These are phyloP conservation scores for Fusarium marasasianum DNA, from an alignment of 2,329 filamentous ascomycete genomes.

Conservation along the genomic window DNA sequence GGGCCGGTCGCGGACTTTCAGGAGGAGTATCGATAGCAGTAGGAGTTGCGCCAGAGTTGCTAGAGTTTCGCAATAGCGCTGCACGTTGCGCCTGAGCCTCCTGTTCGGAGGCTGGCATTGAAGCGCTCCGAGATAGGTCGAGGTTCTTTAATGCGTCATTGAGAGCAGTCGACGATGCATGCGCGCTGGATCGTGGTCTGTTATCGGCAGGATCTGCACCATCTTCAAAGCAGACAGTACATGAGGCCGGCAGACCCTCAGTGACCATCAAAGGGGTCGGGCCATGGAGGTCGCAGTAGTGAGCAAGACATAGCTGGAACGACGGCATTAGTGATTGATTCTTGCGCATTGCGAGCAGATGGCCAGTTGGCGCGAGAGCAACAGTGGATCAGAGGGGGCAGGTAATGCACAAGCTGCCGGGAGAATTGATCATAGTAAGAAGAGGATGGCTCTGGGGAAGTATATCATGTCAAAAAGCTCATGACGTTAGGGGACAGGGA, in stretches of 20 bases:
- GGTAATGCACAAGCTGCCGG: conserved; percentile 3
- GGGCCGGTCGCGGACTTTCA: conserved; percentile 61
- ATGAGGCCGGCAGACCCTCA: conserved; percentile 70
- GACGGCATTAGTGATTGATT: conserved; percentile 46
- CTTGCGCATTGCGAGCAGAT: conserved; percentile 42
- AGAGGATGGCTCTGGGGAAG: conserved; percentile 19
- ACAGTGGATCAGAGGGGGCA: background rate
- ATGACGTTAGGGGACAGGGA: conserved; percentile 40
- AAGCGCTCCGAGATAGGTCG: conserved; percentile 56
- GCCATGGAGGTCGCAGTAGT: conserved; percentile 76
- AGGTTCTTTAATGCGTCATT: conserved; percentile 60
- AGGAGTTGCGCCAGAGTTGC: conserved; percentile 47
- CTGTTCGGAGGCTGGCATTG: conserved; percentile 55
- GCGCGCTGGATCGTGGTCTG: conserved; percentile 54
- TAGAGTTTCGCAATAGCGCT: conserved; percentile 53
- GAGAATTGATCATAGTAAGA: conserved; percentile 23
- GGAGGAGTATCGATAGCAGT: conserved; percentile 66
- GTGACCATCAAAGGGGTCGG: conserved; percentile 77
- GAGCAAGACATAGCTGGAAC: conserved; percentile 72
- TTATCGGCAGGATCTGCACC: conserved; percentile 41
- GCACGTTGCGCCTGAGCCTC: conserved; percentile 56
- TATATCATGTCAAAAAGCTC: conserved; percentile 34
- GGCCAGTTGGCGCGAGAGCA: conserved; percentile 6
- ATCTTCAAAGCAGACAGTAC: conserved; percentile 66
- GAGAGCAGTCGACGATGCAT: conserved; percentile 51